Evolutionary conservation across 2,329 filamentous ascomycete species (phyloP), one percentile per base, ranked within the genome.

Genomic region (Exophiala xenobiotica): DNA sequence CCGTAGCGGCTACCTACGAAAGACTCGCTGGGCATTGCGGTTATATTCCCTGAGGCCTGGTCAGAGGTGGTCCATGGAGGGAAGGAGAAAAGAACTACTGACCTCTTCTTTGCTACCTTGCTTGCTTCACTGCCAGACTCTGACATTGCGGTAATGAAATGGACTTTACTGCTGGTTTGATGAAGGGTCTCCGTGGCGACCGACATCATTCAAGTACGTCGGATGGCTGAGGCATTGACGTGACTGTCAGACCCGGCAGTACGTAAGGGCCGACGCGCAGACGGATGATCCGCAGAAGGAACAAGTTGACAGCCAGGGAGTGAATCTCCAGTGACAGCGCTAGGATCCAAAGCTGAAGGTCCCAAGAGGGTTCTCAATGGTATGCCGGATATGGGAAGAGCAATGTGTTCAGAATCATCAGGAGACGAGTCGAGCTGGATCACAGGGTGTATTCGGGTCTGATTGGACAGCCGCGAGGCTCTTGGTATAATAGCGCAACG

Each of bases 21-120:
- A 74, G 57, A 73, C 69, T 58, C 71, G 61, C 50, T 74, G 71
- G 40, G 71, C 71, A 57, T 74, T 68, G 41, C 71, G 66, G 53
- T 74, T 74, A 58, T 67, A 67, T 52, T 65, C 64, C 50, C 63
- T 64, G 40, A 42, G 3, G 20, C 33, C 26, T 19, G 12, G 48
- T 58, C 40, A 61, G 55, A 40, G 42, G 27, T 14, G 39, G 7
- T 11, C 19, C n/a, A 19, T 14, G 19, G 16, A n/a, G 14, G 14
- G 14, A 37, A 16, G 16, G 38, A n/a, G n/a, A n/a, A n/a, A n/a
- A n/a, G n/a, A n/a, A n/a, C n/a, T n/a, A 50, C 57, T 37, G 39
- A 61, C 60, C 60, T 62, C 52, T 62, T 61, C 58, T 64, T 65
- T 14, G 64, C 63, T 46, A 55, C 58, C 55, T 65, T 65, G 46